Evolutionary conservation across 148 eudicot genomes (phyloP), one percentile per base, ranked within the genome.

Genomic region (Chenopodium formosanum): DNA sequence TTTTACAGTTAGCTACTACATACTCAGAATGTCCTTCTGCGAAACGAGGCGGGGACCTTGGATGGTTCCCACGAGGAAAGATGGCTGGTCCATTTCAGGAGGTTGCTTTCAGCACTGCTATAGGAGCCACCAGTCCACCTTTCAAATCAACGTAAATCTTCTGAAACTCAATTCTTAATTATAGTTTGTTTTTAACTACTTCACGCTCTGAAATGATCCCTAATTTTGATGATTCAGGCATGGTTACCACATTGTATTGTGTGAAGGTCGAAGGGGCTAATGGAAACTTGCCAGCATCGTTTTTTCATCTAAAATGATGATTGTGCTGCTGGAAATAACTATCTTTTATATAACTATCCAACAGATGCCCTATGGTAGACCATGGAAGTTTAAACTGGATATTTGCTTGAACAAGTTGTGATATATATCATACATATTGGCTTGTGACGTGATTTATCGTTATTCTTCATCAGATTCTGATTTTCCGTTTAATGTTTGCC

Each of bases 1-100:
- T 5, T 40, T 40, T 40, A 40, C 92, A 96, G 98, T 29, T 96
- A 86, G 99, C 99, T 76, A 92, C 98, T 82, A 93, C 90, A 81
- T 96, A 91, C 85, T 96, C 99, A 6, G 99, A 96, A 85, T 96
- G 99, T 50, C 95, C 99, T 32, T 96, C 99, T 14, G 99, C 95
- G 52, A 96, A 96, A 88, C 94, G 94, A 84, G 99, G 99, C 71
- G 98, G 98, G 63, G 99, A 96, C 80, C 86, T 96, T 2, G 98
- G 98, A 85, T 96, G 99, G 99, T 96, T 96, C 80, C 98, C 97
- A 1, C 95, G 98, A 65, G 98, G 98, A 64, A 96, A 96, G 89
- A 96, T 92, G 99, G 98, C 99, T 46, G 99, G 99, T 68, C 95
- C 98, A 8, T 94, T 96, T 84, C 98, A 96, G 91, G 99, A 96